Evolutionary conservation across 495 filamentous ascomycete genomes (phyloP).

Genomic region (Neurospora sp.): DNA sequence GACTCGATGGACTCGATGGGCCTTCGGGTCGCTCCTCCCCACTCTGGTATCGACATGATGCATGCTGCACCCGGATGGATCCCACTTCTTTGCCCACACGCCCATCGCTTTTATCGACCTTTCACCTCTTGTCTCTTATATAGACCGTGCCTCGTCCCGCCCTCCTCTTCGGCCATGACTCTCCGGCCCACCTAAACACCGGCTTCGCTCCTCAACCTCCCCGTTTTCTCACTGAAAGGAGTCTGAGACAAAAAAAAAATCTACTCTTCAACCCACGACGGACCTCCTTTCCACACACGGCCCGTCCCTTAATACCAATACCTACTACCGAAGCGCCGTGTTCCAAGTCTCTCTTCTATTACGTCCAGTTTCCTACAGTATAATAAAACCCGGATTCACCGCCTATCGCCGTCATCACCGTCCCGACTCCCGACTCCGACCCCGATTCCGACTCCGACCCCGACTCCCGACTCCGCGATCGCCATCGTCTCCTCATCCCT

Average conservation of each 20-base stretch:
- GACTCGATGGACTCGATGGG: neutral
- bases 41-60: constrained; percentile 6
- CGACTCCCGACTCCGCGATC: neutral
- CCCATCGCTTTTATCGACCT: constrained; percentile 4
- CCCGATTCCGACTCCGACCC: neutral
- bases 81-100: neutral
- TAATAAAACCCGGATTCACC: neutral
- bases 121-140: constrained; percentile 4
- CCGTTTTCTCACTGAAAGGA: neutral
- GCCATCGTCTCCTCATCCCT: neutral
- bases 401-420: neutral
- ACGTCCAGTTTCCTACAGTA: neutral
- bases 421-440: neutral
- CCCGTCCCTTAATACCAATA: neutral
- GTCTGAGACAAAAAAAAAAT: neutral
- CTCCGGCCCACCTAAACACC: neutral
- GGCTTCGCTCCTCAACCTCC: neutral
- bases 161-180: neutral
- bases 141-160: constrained; percentile 7
- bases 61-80: neutral
- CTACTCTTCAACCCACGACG: neutral
- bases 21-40: constrained; percentile 8
- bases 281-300: neutral
- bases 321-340: neutral
- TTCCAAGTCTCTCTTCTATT: neutral